phyloP scores from a whole-genome alignment of 2,329 filamentous ascomycete species.

The Ophiostoma sp. region DNA sequence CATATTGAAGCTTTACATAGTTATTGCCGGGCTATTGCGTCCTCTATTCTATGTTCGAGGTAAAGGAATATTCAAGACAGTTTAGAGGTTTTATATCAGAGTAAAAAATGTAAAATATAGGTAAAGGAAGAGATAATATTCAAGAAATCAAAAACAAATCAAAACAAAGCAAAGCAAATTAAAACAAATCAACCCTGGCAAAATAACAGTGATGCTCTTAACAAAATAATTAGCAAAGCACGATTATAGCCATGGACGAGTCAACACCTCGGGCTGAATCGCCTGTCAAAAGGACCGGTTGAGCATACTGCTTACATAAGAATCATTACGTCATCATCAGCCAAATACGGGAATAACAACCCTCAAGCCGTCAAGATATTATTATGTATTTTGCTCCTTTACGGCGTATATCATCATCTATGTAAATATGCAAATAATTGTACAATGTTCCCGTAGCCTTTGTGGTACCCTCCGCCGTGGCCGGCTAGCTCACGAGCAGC shows the following conservation, averaged over 20 bases:
- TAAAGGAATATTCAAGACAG: too few species aligned
- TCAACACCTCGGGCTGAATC: neutral
- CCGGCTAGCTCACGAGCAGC: constrained; percentile 46
- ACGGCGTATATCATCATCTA: neutral
- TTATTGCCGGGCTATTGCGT: too few species aligned
- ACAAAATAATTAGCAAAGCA: neutral
- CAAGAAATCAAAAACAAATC: too few species aligned
- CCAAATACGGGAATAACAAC: neutral
- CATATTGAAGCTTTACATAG: too few species aligned
- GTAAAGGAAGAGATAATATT: too few species aligned
- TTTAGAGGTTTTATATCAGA: too few species aligned
- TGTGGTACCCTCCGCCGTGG: neutral
- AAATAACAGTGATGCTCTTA: neutral
- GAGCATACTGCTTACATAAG: neutral
- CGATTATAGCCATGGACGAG: neutral
- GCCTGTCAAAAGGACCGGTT: neutral
- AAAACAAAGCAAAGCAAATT: neutral
- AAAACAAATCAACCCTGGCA: too few species aligned
- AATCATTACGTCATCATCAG: neutral
- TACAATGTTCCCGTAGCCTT: neutral
- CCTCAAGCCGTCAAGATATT: neutral
- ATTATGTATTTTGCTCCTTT: neutral
- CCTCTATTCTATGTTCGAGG: too few species aligned
- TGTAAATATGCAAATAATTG: neutral
- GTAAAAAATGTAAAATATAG: too few species aligned